Evolutionary conservation across 2,329 filamentous ascomycete genomes (phyloP), one percentile per base, ranked within the genome.

Genomic region (Colletotrichum limetticola): DNA sequence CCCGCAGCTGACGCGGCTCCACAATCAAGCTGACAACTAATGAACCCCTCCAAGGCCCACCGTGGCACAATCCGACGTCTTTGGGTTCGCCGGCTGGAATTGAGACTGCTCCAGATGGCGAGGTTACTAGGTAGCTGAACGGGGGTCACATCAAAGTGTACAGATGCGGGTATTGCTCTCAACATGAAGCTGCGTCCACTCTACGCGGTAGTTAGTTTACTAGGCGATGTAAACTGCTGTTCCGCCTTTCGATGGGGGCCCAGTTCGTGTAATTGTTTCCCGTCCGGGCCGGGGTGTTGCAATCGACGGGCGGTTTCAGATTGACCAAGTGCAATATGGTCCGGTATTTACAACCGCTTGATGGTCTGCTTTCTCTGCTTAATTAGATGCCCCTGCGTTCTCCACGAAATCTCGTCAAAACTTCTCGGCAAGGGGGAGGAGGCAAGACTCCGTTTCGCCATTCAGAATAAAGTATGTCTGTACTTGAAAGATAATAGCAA

Each of bases 261-360:
- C 14, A 24, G n/a, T 53, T 49, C 9, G 35, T 28, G 49, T n/a
- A 9, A 46, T 24, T 28, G 19, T 55, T 22, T 35, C 30, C 30
- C 46, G 22, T 55, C 30, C n/a, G 28, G 30, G 32, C 28, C 46
- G 16, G 61, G 8, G 22, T 26, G 12, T 11, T 42, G 16, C 11
- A 26, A 66, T 71, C 56, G 3, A 46, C 55, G 35, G 11, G 2
- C 5, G 12, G 61, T 70, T 70, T 70, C 67, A 70, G 55, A 60
- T 71, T 71, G 32, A 66, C 62, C 22, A 55, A 62, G 6, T 14
- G 42, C 24, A 66, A 59, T 26, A 24, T 61, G 26, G 26, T 35
- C 42, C 68, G n/a, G 30, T 61, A 46, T 67, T 71, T 56, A 61
- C 68, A 11, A 56, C 56, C 16, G 49, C n/a, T 7, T n/a, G 26